These are phyloP conservation scores for Alternaria sp. DNA, from an alignment of 2,329 filamentous ascomycete genomes.

Conservation along the genomic window DNA sequence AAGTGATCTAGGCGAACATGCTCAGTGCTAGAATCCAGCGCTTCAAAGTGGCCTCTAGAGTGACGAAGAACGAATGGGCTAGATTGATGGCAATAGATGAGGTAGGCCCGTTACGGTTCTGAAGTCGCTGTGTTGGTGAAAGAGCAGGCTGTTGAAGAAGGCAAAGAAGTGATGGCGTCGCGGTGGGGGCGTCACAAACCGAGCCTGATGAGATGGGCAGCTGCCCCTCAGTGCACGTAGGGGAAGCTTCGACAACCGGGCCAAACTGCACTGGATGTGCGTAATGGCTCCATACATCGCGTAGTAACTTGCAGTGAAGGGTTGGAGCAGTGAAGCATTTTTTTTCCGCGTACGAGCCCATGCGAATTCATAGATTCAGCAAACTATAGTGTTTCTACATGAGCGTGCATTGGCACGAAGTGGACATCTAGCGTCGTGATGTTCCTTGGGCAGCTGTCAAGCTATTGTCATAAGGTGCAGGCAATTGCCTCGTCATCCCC, in stretches of 20 bases:
- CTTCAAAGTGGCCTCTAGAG: background rate
- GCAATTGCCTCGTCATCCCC: conserved; percentile 1
- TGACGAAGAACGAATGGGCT: background rate
- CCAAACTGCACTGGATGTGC: background rate
- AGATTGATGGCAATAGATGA: background rate
- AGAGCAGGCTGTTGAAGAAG: background rate
- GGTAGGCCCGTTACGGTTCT: too few relatives aligned
- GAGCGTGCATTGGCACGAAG: conserved; percentile 35
- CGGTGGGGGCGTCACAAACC: background rate
- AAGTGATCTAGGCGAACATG: too few relatives aligned
- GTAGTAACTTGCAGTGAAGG: background rate
- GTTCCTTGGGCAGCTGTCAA: conserved; percentile 4
- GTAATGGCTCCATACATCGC: background rate
- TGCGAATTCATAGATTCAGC: conserved; percentile 31
- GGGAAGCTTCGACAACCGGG: background rate
- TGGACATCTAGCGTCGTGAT: conserved; percentile 19
- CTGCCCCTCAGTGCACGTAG: background rate
- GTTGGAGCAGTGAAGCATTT: background rate
- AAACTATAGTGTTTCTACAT: conserved; percentile 21
- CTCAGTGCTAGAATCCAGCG: background rate
- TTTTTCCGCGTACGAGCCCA: conserved; percentile 38
- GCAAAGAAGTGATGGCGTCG: background rate
- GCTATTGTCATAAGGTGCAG: conserved; percentile 4
- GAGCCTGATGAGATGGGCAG: background rate
- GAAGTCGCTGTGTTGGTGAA: background rate